Base-by-base conservation (phyloP, 2,329 filamentous ascomycete genomes). In the Alternaria tenuissima region DNA sequence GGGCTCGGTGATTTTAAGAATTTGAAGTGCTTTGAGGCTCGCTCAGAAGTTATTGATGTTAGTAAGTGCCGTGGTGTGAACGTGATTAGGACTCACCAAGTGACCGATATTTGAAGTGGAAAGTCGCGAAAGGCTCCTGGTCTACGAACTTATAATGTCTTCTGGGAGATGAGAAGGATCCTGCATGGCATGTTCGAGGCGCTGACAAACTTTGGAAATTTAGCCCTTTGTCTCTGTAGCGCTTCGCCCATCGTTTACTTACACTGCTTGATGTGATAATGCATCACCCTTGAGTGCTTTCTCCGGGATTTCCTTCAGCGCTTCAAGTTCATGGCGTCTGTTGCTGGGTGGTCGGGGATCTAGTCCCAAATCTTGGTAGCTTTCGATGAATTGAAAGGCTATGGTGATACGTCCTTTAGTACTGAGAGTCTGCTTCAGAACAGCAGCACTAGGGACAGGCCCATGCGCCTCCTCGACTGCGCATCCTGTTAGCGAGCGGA, bases 211-310 rank as follows among this genome's bases (percentile, higher is more conserved):
- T 30, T 30, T 30, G 28, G 28, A 30, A 30, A 30, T 30, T 30
- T 30, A 30, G 28, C 28, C 11, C 28, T 30, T 30, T 30, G 11
- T 1, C 28, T 30, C 0, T 11, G 11, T 11, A 11, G 28, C 28
- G 28, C 28, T 11, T 30, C 28, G 0, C 28, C 28, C 9, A 12
- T 11, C 11, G 28, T 30, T 30, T 11, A 52, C 63, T 5, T 38
- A 65, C 61, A 24, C 49, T 32, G 57, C 34, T 38, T 65, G 63
- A 38, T 59, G 57, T n/a, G 61, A 65, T 22, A 54, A 39, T 8
- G 61, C 52, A 16, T 63, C 55, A 16, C 61, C 61, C 51, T 65
- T 64, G 7, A 64, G n/a, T 20, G 48, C 57, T 30, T 63, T 61
- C 18, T 64, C 63, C 8, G 60, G 55, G 14, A 65, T 51, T 0